Evolutionary conservation across 306 rosid genomes (phyloP).

Genomic region (Adenanthera pavonina): DNA sequence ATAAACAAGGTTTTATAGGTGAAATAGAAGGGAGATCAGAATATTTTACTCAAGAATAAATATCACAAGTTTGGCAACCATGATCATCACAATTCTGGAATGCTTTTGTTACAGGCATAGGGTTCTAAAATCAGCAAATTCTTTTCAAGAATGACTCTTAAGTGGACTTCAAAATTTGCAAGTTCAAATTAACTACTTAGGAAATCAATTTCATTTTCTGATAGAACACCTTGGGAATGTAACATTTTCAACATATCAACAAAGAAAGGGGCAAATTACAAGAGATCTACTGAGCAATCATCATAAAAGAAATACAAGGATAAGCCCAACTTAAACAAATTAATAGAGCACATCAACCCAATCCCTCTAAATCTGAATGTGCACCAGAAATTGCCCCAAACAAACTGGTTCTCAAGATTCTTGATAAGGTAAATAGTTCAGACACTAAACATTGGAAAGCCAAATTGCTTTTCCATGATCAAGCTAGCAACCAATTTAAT

Average conservation of each 20-base stretch:
- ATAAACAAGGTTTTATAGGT: no score
- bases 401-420: neutral
- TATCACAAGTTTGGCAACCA: no score
- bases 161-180: neutral
- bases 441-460: neutral
- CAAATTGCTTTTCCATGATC: neutral
- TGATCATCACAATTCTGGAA: neutral
- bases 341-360: neutral
- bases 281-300: neutral
- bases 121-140: neutral
- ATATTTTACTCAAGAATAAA: no score
- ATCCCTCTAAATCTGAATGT: neutral
- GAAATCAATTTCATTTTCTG: neutral
- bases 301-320: neutral
- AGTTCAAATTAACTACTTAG: neutral
- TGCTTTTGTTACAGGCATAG: neutral
- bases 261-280: neutral
- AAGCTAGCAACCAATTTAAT: neutral
- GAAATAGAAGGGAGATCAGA: no score
- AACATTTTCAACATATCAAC: neutral
- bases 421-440: neutral
- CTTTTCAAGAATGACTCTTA: neutral
- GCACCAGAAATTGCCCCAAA: conserved; percentile 5
- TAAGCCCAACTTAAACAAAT: conserved; percentile 3
- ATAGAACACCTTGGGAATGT: neutral